Evolutionary conservation across 352 stramenopile species (phyloP).

Genomic region (Globisporangium spiculum): DNA sequence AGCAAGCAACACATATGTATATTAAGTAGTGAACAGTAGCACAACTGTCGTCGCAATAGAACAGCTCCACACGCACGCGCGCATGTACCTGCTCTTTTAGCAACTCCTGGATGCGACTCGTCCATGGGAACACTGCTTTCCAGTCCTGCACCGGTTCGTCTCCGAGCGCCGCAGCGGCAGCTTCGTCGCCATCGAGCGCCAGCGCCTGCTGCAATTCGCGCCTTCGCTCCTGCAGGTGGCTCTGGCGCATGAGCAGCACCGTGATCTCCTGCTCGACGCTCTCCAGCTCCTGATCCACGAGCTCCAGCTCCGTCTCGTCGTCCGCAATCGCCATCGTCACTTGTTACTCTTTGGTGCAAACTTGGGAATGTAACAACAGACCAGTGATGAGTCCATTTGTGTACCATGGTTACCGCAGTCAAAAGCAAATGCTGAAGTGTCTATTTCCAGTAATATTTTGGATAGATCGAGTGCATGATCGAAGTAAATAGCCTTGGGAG

Average conservation of each 20-base stretch:
- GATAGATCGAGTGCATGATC: neutral
- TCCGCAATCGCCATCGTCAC: slow-evolving; percentile 19
- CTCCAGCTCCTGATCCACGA: slow-evolving; percentile 54
- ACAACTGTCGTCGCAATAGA: neutral
- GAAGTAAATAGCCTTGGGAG: neutral
- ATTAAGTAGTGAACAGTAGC: neutral
- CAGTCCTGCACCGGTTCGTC: slow-evolving; percentile 25
- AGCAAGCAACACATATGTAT: neutral
- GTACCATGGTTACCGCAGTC: neutral
- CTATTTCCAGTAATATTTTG: neutral
- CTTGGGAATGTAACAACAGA: neutral
- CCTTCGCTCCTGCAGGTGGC: slow-evolving; percentile 47
- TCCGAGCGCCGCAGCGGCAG: neutral
- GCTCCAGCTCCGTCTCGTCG: slow-evolving; percentile 35
- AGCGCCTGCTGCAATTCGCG: slow-evolving; percentile 37
- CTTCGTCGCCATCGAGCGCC: slow-evolving; percentile 13
- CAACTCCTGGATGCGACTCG: slow-evolving; percentile 28
- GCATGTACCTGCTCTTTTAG: slow-evolving; percentile 24
- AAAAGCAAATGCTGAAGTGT: neutral
- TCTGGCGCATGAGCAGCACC: slow-evolving; percentile 45
- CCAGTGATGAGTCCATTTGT: slow-evolving; percentile 1
- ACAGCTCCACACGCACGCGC: neutral
- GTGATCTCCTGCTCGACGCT: slow-evolving; percentile 55
- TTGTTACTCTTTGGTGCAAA: neutral
- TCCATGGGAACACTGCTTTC: slow-evolving; percentile 45